A percentile compares a stretch with the other conserved stretches of the same genome.
These are phyloP conservation scores for Iris macrosiphon DNA, from an alignment of 106 monocot species.

Conservation along the genomic window DNA sequence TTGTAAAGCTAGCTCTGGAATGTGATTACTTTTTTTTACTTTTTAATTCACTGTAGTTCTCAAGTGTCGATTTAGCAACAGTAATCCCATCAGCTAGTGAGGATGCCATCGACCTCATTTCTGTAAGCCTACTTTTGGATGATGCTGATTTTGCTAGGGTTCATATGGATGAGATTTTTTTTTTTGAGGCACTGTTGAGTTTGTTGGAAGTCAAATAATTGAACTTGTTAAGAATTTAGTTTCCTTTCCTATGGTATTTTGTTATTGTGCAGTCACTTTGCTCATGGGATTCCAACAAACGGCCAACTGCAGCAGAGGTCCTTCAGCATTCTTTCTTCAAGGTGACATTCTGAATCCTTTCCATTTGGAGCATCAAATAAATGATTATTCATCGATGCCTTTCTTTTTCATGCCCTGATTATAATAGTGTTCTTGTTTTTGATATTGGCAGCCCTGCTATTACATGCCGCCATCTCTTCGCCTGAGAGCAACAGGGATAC, in stretches of 20 bases:
- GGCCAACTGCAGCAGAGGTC: slow-evolving; percentile 34
- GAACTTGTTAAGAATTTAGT: no score
- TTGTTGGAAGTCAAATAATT: no score
- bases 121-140: slow-evolving; percentile 13
- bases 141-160: background rate
- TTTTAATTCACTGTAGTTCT: slow-evolving; percentile 21
- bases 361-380: no score
- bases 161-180: no score
- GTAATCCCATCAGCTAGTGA: slow-evolving; percentile 47
- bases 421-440: no score
- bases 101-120: slow-evolving; percentile 44
- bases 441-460: slow-evolving; percentile 34
- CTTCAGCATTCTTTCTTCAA: slow-evolving; percentile 46
- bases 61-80: slow-evolving; percentile 13
- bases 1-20: no score
- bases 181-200: no score
- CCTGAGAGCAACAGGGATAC: slow-evolving; percentile 15
- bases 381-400: no score
- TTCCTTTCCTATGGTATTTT: no score
- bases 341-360: slow-evolving; percentile 1
- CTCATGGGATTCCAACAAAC: slow-evolving; percentile 41
- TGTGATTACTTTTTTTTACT: no score
- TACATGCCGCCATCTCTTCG: slow-evolving; percentile 48
- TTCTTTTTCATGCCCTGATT: background rate
- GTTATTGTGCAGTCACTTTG: slow-evolving; percentile 36